Percentiles rank a stretch among this genome's conserved stretches.
Conservation (phyloP, 768 basidiomycete genomes). For the Lactifluus echinatus region DNA sequence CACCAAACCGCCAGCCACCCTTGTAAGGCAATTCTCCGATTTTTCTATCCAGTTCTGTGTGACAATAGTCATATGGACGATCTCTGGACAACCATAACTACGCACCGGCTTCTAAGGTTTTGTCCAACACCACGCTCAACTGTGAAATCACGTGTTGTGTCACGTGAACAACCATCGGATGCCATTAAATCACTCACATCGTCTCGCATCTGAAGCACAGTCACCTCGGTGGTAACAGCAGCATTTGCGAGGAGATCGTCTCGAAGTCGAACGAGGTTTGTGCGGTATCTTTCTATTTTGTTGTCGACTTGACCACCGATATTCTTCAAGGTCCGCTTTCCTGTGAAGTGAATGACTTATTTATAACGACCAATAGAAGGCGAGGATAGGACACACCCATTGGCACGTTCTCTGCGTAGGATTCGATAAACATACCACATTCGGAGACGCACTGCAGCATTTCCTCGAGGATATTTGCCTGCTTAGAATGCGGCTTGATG, state of each 20-base stretch:
- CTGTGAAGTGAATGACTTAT: not conserved
- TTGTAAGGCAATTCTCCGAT: no score
- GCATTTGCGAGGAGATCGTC: no score
- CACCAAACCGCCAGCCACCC: no score
- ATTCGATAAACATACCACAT: no score
- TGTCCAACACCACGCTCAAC: not conserved
- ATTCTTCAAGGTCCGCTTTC: not conserved
- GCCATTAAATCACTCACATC: not conserved
- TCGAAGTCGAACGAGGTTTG: no score
- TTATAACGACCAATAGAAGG: not conserved
- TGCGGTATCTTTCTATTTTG: not conserved
- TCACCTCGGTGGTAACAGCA: not conserved
- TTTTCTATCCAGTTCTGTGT: no score
- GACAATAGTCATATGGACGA: not conserved
- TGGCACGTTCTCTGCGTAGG: no score
- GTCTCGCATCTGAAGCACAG: not conserved
- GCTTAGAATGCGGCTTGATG: not conserved
- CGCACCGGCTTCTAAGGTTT: not conserved
- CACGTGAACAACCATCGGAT: no score
- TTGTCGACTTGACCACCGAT: not conserved
- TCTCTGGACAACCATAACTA: not conserved
- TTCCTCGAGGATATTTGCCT: not conserved
- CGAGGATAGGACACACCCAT: not conserved
- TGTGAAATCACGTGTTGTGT: not conserved
- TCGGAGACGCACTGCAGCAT: no score